A percentile compares a stretch with the other conserved stretches of the same genome.
Conservation (phyloP, 768 basidiomycete genomes). For the Hirschioporus abietinus region DNA sequence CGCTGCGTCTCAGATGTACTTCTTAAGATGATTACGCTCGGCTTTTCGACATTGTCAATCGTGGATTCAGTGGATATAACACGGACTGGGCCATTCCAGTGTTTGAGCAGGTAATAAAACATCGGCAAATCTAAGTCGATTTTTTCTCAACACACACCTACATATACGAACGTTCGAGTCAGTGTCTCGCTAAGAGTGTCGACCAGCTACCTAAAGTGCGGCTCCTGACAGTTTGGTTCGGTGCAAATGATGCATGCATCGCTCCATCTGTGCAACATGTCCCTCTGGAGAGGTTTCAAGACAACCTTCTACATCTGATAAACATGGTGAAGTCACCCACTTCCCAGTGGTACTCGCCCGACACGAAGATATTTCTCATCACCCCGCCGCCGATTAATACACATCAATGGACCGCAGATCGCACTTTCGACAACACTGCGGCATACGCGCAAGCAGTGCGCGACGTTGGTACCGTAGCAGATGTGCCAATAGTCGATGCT, state of each 20-base stretch:
- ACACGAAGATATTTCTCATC: slow-evolving; percentile 73
- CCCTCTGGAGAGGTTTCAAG: slow-evolving; percentile 55
- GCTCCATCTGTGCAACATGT: slow-evolving; percentile 68
- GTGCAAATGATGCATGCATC: slow-evolving; percentile 81
- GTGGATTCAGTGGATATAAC: slow-evolving; percentile 82
- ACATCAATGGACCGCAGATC: slow-evolving; percentile 47
- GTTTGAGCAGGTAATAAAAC: slow-evolving; percentile 50
- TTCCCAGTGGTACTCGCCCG: slow-evolving; percentile 62
- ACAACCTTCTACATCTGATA: slow-evolving; percentile 62
- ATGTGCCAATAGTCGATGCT: slow-evolving; percentile 64
- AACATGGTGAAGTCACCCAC: slow-evolving; percentile 53
- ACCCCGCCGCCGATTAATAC: slow-evolving; percentile 83
- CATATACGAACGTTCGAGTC: too few relatives aligned
- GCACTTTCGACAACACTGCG: slow-evolving; percentile 56
- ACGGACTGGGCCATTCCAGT: slow-evolving; percentile 81
- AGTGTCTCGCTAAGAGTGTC: slow-evolving; percentile 56
- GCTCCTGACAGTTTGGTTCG: slow-evolving; percentile 85
- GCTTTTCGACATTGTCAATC: slow-evolving; percentile 81
- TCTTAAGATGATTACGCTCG: slow-evolving; percentile 27
- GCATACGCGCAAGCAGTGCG: slow-evolving; percentile 68
- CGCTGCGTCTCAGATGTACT: slow-evolving; percentile 13
- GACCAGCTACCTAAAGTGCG: slow-evolving; percentile 54
- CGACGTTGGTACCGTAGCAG: slow-evolving; percentile 48
- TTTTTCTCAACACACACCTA: background rate
- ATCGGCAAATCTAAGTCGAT: slow-evolving; percentile 21